These are phyloP conservation scores for Phytopythium cucurbitacearum DNA, from an alignment of 352 stramenopile species.

Conservation along the genomic window DNA sequence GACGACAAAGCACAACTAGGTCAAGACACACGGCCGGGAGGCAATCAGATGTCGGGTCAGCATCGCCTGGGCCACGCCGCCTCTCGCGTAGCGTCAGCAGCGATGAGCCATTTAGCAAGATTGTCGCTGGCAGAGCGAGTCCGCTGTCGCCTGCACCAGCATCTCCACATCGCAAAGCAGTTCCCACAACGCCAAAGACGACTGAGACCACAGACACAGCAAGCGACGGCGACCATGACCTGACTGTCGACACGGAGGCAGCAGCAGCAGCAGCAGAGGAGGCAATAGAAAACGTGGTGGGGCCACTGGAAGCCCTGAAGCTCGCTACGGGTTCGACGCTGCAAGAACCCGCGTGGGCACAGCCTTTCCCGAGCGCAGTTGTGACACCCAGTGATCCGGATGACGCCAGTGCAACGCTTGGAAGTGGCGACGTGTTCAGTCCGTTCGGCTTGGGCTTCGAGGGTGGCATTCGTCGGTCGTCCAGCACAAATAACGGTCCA, in stretches of 20 bases:
- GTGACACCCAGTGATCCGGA: constrained; percentile 37
- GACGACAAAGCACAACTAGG: background rate
- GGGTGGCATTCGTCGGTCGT: constrained; percentile 41
- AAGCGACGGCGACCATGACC: constrained; percentile 6
- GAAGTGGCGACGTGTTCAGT: constrained; percentile 41
- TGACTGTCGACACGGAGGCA: constrained; percentile 48
- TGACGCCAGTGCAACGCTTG: constrained; percentile 6
- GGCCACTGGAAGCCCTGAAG: constrained; percentile 67
- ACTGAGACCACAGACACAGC: constrained; percentile 1
- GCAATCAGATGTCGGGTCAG: background rate
- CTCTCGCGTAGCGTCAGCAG: background rate
- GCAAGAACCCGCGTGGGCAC: constrained; percentile 61
- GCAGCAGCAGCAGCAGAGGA: constrained; percentile 14
- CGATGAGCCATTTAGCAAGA: constrained; percentile 48
- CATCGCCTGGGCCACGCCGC: background rate
- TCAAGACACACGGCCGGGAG: background rate
- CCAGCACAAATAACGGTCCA: background rate
- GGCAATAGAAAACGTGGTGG: constrained; percentile 31
- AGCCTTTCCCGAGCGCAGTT: constrained; percentile 55
- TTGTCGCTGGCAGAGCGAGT: constrained; percentile 30
- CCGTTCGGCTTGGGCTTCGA: constrained; percentile 76
- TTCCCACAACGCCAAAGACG: constrained; percentile 5
- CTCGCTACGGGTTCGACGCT: constrained; percentile 54
- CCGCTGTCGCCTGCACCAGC: background rate
- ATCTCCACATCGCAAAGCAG: constrained; percentile 1